Conservation (phyloP, 1,139 yeast species). For the Casaregolazyma lundiana region DNA sequence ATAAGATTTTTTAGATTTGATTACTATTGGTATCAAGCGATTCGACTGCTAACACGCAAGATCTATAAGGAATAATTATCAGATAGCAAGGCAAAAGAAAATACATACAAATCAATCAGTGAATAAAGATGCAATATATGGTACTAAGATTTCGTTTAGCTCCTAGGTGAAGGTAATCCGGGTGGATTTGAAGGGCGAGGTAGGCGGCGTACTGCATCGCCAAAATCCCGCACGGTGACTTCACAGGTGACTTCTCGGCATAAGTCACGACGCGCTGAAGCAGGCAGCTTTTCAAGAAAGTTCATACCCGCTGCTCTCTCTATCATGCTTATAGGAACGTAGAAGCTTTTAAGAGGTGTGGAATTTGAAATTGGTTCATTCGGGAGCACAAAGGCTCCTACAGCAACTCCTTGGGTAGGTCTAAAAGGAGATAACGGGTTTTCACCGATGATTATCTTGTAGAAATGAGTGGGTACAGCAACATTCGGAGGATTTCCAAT, state of each 20-base stretch:
- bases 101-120: not conserved
- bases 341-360: slow-evolving; percentile 67
- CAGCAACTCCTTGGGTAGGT: slow-evolving; percentile 45
- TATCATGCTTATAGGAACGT: slow-evolving; percentile 84
- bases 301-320: slow-evolving; percentile 85
- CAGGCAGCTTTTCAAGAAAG: slow-evolving; percentile 65
- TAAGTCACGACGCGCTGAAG: slow-evolving; percentile 54
- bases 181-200: slow-evolving; percentile 33
- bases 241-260: slow-evolving; percentile 80
- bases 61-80: no score
- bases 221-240: slow-evolving; percentile 77
- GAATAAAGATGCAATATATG: not conserved
- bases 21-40: no score
- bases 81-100: no score
- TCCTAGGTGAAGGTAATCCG: slow-evolving; percentile 14
- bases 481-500: slow-evolving; percentile 95
- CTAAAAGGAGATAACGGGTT: slow-evolving; percentile 31
- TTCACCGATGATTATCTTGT: slow-evolving; percentile 85
- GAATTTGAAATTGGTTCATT: slow-evolving; percentile 69
- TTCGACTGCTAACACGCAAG: no score
- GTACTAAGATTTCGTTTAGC: no score
- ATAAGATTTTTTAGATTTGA: no score
- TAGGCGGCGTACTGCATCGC: slow-evolving; percentile 37
- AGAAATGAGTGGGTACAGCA: slow-evolving; percentile 97
- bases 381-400: slow-evolving; percentile 92